A percentile compares a stretch with the other conserved stretches of the same genome.
Conservation (phyloP, 768 basidiomycete species). For the Fistulinella prunicolor region DNA sequence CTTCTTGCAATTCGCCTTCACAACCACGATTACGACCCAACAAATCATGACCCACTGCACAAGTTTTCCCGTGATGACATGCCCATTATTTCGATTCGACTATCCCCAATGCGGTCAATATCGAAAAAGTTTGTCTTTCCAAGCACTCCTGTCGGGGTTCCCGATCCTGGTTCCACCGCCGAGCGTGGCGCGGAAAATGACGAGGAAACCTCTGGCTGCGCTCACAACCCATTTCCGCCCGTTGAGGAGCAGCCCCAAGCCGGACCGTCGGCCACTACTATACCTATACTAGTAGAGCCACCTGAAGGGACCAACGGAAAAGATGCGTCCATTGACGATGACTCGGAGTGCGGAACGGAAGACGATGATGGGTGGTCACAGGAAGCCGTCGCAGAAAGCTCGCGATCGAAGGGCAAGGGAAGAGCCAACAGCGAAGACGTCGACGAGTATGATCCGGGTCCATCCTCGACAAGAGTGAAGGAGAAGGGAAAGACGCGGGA, state of each 20-base stretch:
- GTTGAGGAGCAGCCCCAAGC: constrained; percentile 2
- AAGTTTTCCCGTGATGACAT: constrained; percentile 27
- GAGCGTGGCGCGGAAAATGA: constrained; percentile 1
- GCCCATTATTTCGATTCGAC: constrained; percentile 41
- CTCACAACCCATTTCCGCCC: background rate
- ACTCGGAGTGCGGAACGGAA: constrained; percentile 12
- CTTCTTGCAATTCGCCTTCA: constrained; percentile 11
- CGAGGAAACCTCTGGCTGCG: background rate
- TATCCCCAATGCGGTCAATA: constrained; percentile 45
- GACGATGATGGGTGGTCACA: constrained; percentile 24
- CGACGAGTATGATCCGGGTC: constrained; percentile 10
- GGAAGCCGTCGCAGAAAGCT: constrained; percentile 17
- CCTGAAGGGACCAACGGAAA: background rate
- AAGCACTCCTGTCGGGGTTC: background rate
- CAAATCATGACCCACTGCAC: constrained; percentile 1
- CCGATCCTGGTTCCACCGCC: background rate
- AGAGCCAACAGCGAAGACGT: constrained; percentile 18
- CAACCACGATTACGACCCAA: constrained; percentile 3
- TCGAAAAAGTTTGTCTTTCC: constrained; percentile 56
- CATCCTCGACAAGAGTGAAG: constrained; percentile 10
- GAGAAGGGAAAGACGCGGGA: constrained; percentile 25
- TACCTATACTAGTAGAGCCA: background rate
- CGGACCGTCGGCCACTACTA: background rate
- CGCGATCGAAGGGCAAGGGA: constrained; percentile 25
- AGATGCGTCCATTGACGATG: constrained; percentile 1